Conservation (phyloP, 2,329 filamentous ascomycete species). For the Trichoderma brevicompactum region DNA sequence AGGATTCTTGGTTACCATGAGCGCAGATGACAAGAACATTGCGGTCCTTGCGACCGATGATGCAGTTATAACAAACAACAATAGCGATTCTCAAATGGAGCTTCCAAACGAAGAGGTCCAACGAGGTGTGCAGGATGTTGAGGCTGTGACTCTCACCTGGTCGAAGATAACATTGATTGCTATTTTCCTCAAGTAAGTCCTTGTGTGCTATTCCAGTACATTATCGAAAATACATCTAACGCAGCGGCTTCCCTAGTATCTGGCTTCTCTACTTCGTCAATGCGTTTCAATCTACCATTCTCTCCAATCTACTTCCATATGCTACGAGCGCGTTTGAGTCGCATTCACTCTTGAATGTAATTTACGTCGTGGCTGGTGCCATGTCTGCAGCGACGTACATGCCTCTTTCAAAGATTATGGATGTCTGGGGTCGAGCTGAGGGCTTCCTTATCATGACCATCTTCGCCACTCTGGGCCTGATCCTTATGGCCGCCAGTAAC, state of each 20-base stretch:
- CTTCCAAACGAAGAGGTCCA: slow-evolving; percentile 36
- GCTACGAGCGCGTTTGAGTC: slow-evolving; percentile 55
- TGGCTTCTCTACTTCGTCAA: slow-evolving; percentile 58
- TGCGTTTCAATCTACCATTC: slow-evolving; percentile 51
- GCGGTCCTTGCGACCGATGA: slow-evolving; percentile 1
- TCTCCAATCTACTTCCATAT: slow-evolving; percentile 49
- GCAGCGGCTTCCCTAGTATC: slow-evolving; percentile 38
- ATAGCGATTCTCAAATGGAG: background rate
- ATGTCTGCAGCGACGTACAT: slow-evolving; percentile 65
- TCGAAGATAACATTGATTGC: slow-evolving; percentile 43
- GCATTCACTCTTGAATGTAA: slow-evolving; percentile 59
- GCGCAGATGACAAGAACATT: background rate
- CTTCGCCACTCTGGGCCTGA: slow-evolving; percentile 53
- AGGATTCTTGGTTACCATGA: background rate
- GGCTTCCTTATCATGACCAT: slow-evolving; percentile 60
- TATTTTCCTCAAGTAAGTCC: slow-evolving; percentile 41
- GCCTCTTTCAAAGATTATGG: slow-evolving; percentile 64
- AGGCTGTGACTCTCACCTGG: slow-evolving; percentile 50
- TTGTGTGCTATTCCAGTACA: background rate
- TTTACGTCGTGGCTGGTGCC: slow-evolving; percentile 57
- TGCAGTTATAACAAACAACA: background rate
- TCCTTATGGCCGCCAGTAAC: slow-evolving; percentile 64
- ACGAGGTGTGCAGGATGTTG: slow-evolving; percentile 47
- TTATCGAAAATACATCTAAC: slow-evolving; percentile 10
- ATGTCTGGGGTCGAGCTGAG: slow-evolving; percentile 66